Evolutionary conservation across 164 flowering plant species (phyloP).

Genomic region (Stephania cephalantha): DNA sequence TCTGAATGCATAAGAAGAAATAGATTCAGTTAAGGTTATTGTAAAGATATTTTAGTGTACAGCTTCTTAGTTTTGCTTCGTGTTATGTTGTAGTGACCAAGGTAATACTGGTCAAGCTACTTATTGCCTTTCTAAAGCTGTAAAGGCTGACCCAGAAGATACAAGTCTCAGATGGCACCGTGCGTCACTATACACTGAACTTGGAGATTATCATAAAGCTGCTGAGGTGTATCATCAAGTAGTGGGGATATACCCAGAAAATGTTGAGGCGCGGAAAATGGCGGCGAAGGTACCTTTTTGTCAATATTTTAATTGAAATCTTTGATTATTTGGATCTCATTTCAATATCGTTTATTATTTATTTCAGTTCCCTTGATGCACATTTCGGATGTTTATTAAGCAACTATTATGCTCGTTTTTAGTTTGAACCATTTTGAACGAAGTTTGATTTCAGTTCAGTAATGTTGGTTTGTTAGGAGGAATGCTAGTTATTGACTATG

Average conservation of each 20-base stretch:
- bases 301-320: neutral
- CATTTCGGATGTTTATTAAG: neutral
- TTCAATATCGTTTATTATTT: neutral
- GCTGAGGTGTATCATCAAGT: constrained; percentile 72
- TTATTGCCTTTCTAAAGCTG: constrained; percentile 70
- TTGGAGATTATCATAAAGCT: constrained; percentile 56
- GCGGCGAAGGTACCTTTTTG: constrained; percentile 27
- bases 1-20: neutral
- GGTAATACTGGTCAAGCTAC: constrained; percentile 52
- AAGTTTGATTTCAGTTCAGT: neutral
- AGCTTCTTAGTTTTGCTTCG: neutral
- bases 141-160: constrained; percentile 67
- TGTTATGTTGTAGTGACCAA: constrained; percentile 34
- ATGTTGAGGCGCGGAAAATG: constrained; percentile 47
- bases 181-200: constrained; percentile 55
- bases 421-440: neutral
- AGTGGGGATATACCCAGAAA: constrained; percentile 37
- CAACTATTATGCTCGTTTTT: neutral
- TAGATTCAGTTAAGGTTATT: neutral
- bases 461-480: neutral
- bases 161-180: constrained; percentile 36
- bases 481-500: neutral
- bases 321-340: neutral
- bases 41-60: neutral
- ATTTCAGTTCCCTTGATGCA: neutral